Evolutionary conservation across 768 basidiomycete genomes (phyloP).

Genomic region (Cubamyces sp.): DNA sequence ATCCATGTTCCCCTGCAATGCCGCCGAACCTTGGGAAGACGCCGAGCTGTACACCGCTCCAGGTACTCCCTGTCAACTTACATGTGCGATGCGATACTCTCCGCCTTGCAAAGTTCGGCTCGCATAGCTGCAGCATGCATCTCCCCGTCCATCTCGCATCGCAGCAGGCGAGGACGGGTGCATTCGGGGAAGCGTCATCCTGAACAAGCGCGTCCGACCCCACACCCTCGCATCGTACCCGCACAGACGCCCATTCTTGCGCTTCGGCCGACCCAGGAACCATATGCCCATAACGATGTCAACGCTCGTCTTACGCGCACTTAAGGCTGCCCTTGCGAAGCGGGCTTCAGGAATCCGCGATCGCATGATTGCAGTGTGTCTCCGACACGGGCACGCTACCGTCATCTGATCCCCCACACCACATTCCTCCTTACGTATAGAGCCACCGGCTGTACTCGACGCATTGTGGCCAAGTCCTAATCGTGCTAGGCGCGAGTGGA

Average conservation of each 20-base stretch:
- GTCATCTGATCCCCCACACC: conserved; percentile 13
- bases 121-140: background rate
- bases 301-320: background rate
- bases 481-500: background rate
- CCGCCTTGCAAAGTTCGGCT: background rate
- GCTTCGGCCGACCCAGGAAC: conserved; percentile 9
- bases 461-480: background rate
- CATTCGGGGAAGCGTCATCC: background rate
- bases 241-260: background rate
- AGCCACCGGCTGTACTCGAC: background rate
- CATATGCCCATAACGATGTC: conserved; percentile 6
- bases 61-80: no score
- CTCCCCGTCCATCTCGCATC: conserved; percentile 4
- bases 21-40: no score
- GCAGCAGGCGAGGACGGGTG: conserved; percentile 9
- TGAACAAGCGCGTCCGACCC: conserved; percentile 9
- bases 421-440: conserved; percentile 17
- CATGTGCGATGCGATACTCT: background rate
- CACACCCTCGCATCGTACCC: conserved; percentile 1
- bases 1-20: no score
- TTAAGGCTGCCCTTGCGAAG: background rate
- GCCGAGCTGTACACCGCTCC: no score
- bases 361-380: conserved; percentile 18
- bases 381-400: conserved; percentile 16
- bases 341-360: background rate